Evolutionary conservation across 2,329 filamentous ascomycete species (phyloP), one percentile per base, ranked within the genome.

Genomic region (Meredithiella fracta): DNA sequence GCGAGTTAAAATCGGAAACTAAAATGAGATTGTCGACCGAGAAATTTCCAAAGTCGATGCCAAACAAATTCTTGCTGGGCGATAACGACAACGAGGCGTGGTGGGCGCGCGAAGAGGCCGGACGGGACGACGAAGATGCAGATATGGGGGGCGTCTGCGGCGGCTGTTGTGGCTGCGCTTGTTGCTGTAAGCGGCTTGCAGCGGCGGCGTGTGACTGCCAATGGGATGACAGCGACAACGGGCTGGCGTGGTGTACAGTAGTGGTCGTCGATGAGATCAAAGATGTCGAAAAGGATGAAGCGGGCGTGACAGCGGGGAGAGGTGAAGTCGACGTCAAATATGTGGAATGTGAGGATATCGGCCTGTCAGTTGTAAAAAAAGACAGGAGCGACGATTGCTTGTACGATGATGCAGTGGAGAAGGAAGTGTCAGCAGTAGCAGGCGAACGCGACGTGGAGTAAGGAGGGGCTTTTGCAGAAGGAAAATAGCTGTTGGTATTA

Each of bases 11-110:
- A n/a, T 52, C 42, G 0, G 51, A 25, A 29, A 40, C 22, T 11
- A 58, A 20, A 47, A 47, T 31, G 11, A 58, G 47, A 34, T 58
- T 53, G 42, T 58, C 57, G 11, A 58, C 34, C 5, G 57, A 56
- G 29, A 58, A 58, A 15, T 31, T 54, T 11, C 37, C 29, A 49
- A 58, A 53, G 22, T 58, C 57, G 15, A 58, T 38, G 17, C 42
- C 22, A 11, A 58, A 58, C 8, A 50, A 52, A 29, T 56, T 58
- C 50, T 53, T 56, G 50, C 53, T 58, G 5, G 49, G 49, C 3
- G 57, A 58, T n/a, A 40, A 31, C 50, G 57, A 53, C 42, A 58
- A 31, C 49, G 57, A 58, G 17, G 56, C 42, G 57, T 58, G 57
- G 22, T 58, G 57, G 23, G 53, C 53, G 38, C 40, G 55, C 23